These are phyloP conservation scores for Plantago major DNA, from an alignment of 257 asterid genomes.

Conservation along the genomic window DNA sequence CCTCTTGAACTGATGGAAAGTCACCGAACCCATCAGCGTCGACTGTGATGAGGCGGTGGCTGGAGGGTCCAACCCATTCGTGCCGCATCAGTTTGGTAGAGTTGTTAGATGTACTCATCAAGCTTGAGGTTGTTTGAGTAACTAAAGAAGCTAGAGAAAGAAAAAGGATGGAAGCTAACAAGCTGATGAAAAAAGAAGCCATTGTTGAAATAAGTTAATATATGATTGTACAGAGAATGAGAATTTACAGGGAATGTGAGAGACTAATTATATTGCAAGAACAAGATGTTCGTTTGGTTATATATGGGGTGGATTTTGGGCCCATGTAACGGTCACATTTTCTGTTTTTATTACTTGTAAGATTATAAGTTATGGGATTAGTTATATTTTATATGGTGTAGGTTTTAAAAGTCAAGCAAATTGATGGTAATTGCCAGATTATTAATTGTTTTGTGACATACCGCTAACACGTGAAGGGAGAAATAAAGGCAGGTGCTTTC, in stretches of 20 bases:
- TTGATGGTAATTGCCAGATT: not conserved
- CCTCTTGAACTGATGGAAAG: constrained; percentile 60
- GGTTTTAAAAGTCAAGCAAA: not conserved
- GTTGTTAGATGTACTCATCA: constrained; percentile 3
- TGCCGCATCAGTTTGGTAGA: constrained; percentile 23
- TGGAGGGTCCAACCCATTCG: constrained; percentile 71
- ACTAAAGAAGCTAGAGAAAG: constrained; percentile 5
- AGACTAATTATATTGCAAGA: not conserved
- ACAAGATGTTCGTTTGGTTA: not conserved
- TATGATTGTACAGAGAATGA: constrained; percentile 9
- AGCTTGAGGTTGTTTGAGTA: constrained; percentile 6
- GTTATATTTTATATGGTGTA: not conserved
- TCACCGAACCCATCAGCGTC: constrained; percentile 64
- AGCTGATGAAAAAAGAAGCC: constrained; percentile 21
- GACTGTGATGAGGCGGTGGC: constrained; percentile 64
- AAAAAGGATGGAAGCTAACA: constrained; percentile 13
- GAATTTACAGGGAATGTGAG: not conserved
- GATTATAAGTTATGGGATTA: not conserved
- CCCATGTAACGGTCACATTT: constrained; percentile 14
- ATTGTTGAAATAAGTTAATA: constrained; percentile 11
- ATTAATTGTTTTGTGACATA: not conserved
- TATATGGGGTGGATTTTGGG: not conserved
- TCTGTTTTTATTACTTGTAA: constrained; percentile 1
- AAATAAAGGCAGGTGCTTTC: not conserved
- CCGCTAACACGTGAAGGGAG: constrained; percentile 7